Percentiles rank a stretch among this genome's conserved stretches.
These are phyloP conservation scores for Zea luxurians DNA, from an alignment of 176 grass and related monocot genomes.

Conservation along the genomic window DNA sequence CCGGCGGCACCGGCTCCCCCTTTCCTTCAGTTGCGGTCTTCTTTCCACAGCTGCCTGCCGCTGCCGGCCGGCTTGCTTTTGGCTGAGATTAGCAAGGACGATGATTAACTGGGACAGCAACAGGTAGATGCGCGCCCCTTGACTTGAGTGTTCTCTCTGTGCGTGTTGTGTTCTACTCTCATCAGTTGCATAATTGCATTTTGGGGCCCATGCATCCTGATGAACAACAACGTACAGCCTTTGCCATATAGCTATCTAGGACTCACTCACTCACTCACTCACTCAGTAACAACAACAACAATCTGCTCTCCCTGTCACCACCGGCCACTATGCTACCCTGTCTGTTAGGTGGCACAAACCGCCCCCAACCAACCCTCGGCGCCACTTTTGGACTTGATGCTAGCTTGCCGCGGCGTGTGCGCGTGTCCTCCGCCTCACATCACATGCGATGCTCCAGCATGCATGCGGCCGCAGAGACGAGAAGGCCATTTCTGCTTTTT, in stretches of 20 bases:
- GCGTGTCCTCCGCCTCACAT: conserved; percentile 37
- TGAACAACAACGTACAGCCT: background rate
- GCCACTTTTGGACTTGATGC: conserved; percentile 50
- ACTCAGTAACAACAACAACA: too few relatives aligned
- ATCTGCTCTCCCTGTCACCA: background rate
- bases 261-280: background rate
- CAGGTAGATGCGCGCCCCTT: conserved; percentile 13
- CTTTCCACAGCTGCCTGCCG: background rate
- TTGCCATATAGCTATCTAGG: background rate
- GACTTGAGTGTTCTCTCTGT: background rate
- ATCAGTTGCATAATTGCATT: background rate
- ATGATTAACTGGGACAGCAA: conserved; percentile 49
- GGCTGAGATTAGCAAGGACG: conserved; percentile 53
- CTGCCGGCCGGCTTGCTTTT: conserved; percentile 2
- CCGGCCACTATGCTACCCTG: background rate
- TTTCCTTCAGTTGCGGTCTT: conserved; percentile 20
- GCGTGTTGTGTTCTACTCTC: background rate
- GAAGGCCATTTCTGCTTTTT: too few relatives aligned
- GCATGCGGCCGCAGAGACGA: too few relatives aligned
- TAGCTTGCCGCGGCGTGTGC: too few relatives aligned
- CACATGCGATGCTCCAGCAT: too few relatives aligned
- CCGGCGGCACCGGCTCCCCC: conserved; percentile 10
- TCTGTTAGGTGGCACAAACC: conserved; percentile 24
- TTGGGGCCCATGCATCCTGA: background rate
- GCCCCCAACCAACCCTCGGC: conserved; percentile 19